Evolutionary conservation across 192 early-diverging fungal genomes (phyloP).

Genomic region (Polychytrium aggregatum): DNA sequence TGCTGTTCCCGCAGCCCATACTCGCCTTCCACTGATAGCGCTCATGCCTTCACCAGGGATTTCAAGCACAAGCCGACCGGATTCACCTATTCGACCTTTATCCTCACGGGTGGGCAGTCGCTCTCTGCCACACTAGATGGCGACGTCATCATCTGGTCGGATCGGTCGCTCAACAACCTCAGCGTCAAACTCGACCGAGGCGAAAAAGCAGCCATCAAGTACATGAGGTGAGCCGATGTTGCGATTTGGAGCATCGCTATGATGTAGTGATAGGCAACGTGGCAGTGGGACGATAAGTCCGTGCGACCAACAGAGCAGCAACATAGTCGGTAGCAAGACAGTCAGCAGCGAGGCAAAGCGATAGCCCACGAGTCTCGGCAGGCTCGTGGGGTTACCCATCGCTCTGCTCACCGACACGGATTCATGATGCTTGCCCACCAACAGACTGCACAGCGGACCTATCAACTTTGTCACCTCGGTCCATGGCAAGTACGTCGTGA

Average conservation of each 20-base stretch:
- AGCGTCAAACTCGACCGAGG: constrained; percentile 31
- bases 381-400: too few relatives aligned
- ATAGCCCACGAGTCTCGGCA: too few relatives aligned
- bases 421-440: not conserved
- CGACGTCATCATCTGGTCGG: constrained; percentile 37
- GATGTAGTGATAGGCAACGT: too few relatives aligned
- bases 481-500: constrained; percentile 32
- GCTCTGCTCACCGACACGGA: too few relatives aligned
- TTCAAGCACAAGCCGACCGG: constrained; percentile 28
- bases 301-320: too few relatives aligned
- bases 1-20: not conserved
- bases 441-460: constrained; percentile 31
- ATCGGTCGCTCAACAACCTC: constrained; percentile 34
- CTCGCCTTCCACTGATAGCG: not conserved
- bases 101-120: constrained; percentile 28
- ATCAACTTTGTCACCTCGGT: constrained; percentile 27
- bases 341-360: too few relatives aligned
- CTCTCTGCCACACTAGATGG: constrained; percentile 32
- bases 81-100: constrained; percentile 33
- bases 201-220: constrained; percentile 36
- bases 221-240: constrained; percentile 25
- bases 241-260: too few relatives aligned
- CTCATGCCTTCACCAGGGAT: constrained; percentile 20
- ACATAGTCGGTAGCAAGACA: too few relatives aligned
- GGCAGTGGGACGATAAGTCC: too few relatives aligned